Conservation (phyloP, 169 alveolate species). For the Eimeria maxima region DNA sequence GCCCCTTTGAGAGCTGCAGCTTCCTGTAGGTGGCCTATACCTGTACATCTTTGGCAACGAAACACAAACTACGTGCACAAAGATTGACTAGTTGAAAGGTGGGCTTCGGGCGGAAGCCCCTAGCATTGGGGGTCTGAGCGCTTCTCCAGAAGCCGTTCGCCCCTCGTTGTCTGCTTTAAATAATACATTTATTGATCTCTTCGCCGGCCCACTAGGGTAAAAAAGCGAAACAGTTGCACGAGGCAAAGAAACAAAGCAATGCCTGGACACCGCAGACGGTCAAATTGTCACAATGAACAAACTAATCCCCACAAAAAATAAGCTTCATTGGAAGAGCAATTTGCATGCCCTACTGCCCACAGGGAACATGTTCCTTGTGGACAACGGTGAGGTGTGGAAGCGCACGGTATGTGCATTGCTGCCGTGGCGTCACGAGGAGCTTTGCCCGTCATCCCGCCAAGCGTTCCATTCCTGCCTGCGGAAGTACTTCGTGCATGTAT, state of each 20-base stretch:
- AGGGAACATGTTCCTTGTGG: background rate
- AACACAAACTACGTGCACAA: too few species aligned
- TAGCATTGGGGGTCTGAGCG: background rate
- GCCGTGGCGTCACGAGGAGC: background rate
- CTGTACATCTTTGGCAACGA: too few species aligned
- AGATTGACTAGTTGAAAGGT: too few species aligned
- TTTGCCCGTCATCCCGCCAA: background rate
- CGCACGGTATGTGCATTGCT: background rate
- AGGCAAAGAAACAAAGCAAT: background rate
- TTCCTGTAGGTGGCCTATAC: background rate
- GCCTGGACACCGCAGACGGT: background rate
- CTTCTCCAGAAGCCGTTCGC: background rate
- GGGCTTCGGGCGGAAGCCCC: background rate
- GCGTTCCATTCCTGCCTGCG: conserved; percentile 2
- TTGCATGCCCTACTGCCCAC: background rate
- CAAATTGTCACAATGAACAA: background rate
- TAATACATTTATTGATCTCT: background rate
- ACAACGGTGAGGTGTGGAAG: background rate
- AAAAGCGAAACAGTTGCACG: background rate
- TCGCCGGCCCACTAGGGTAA: background rate
- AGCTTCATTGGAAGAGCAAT: background rate
- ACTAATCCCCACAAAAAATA: background rate
- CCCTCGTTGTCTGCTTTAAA: background rate
- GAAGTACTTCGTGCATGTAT: background rate
- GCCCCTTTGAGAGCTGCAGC: background rate